phyloP scores from a whole-genome alignment of 2,329 filamentous ascomycete species.

The Aspergillus sp. region DNA sequence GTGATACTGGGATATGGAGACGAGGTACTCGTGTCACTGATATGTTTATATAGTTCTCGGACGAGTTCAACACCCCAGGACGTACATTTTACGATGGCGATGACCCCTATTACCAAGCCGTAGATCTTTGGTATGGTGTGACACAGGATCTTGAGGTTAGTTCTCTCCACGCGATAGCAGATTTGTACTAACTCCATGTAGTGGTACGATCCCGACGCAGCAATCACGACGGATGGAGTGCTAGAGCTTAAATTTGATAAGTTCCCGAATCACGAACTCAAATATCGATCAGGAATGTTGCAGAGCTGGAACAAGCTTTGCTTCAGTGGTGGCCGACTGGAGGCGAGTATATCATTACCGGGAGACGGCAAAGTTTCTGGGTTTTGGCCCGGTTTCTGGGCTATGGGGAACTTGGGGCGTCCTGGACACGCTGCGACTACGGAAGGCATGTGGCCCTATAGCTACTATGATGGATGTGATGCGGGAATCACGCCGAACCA shows the following conservation, averaged over 20 bases:
- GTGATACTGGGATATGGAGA: slow-evolving; percentile 17
- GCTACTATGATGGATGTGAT: slow-evolving; percentile 68
- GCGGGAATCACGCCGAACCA: slow-evolving; percentile 71
- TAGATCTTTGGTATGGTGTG: slow-evolving; percentile 72
- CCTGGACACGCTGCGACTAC: slow-evolving; percentile 69
- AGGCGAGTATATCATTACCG: slow-evolving; percentile 69
- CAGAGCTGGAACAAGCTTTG: slow-evolving; percentile 74
- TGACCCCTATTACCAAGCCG: slow-evolving; percentile 66
- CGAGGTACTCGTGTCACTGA: slow-evolving; percentile 4
- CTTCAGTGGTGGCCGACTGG: slow-evolving; percentile 69
- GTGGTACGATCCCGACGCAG: slow-evolving; percentile 71
- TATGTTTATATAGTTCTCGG: slow-evolving; percentile 58
- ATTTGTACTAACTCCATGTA: slow-evolving; percentile 23
- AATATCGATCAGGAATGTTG: slow-evolving; percentile 71
- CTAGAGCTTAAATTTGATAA: slow-evolving; percentile 65
- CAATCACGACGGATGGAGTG: slow-evolving; percentile 61
- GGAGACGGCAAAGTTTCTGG: slow-evolving; percentile 65
- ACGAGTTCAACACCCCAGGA: slow-evolving; percentile 68
- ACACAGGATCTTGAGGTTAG: slow-evolving; percentile 66
- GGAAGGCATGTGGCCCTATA: slow-evolving; percentile 73
- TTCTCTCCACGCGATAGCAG: neutral
- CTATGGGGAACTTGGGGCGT: slow-evolving; percentile 71
- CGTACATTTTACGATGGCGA: slow-evolving; percentile 71
- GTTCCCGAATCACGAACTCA: slow-evolving; percentile 63
- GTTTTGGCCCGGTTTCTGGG: slow-evolving; percentile 76